These are phyloP conservation scores for Linum lewisii DNA, from an alignment of 345 rosid species.

Conservation along the genomic window DNA sequence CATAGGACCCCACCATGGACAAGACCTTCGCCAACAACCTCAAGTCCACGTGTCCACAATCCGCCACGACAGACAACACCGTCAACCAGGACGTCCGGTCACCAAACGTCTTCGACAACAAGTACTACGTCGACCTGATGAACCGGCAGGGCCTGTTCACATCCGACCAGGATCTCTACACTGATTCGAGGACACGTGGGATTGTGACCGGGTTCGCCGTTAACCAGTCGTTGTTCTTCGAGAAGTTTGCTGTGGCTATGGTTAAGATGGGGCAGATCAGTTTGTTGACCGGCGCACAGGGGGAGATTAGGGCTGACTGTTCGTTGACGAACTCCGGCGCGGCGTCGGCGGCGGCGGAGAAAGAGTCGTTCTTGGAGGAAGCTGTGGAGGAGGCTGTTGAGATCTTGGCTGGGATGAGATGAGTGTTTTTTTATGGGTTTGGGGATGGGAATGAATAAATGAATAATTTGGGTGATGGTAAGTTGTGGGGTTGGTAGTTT, in stretches of 20 bases:
- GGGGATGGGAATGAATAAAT: not conserved
- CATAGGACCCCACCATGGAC: conserved; percentile 69
- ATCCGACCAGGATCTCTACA: conserved; percentile 79
- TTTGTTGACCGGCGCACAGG: conserved; percentile 49
- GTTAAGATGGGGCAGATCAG: conserved; percentile 64
- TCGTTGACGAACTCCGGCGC: conserved; percentile 49
- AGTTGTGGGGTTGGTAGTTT: no score
- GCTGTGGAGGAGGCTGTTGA: not conserved
- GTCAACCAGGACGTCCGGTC: conserved; percentile 43
- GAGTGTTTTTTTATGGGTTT: not conserved
- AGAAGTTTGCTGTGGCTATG: conserved; percentile 48
- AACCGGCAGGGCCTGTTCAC: conserved; percentile 76
- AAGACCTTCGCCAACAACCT: conserved; percentile 48
- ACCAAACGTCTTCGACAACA: conserved; percentile 69
- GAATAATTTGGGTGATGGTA: no score
- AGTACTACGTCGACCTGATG: conserved; percentile 68
- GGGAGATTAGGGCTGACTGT: conserved; percentile 75
- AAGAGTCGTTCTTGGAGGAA: not conserved
- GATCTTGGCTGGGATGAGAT: not conserved
- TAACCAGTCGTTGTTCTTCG: conserved; percentile 48
- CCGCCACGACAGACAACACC: conserved; percentile 31
- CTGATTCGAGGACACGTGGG: conserved; percentile 40
- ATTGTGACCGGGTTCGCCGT: conserved; percentile 56
- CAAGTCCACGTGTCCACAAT: conserved; percentile 42
- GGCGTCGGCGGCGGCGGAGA: no score